Conservation (phyloP, 495 filamentous ascomycete species). For the Penicillium alfredii region DNA sequence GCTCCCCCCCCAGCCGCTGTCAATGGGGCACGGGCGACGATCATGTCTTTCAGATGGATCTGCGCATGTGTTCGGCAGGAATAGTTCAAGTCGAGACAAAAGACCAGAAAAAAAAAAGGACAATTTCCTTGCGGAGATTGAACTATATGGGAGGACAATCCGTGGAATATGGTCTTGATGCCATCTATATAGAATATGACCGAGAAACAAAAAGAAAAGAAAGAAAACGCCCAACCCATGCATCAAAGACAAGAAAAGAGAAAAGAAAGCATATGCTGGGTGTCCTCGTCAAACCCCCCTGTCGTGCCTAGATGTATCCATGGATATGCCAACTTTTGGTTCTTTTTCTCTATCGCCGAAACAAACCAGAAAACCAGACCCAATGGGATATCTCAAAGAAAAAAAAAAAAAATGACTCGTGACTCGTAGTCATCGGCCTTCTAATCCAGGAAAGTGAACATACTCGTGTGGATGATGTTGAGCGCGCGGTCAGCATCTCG, state of each 20-base stretch:
- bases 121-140: too few species aligned
- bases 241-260: slow-evolving; percentile 10
- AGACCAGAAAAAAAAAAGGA: too few species aligned
- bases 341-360: slow-evolving; percentile 15
- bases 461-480: slow-evolving; percentile 88
- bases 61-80: too few species aligned
- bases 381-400: slow-evolving; percentile 27
- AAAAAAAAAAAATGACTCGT: slow-evolving; percentile 11
- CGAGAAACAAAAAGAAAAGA: slow-evolving; percentile 5
- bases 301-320: not conserved
- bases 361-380: slow-evolving; percentile 7
- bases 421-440: too few species aligned
- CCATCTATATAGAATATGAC: slow-evolving; percentile 8
- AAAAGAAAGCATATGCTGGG: slow-evolving; percentile 14
- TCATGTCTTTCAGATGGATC: slow-evolving; percentile 1
- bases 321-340: slow-evolving; percentile 13
- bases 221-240: slow-evolving; percentile 17
- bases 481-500: slow-evolving; percentile 84
- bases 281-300: slow-evolving; percentile 2
- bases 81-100: too few species aligned
- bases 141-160: too few species aligned
- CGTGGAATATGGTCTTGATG: too few species aligned
- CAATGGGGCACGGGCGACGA: not conserved
- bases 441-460: slow-evolving; percentile 63
- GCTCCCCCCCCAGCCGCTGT: not conserved